A percentile compares a stretch with the other conserved stretches of the same genome.
phyloP scores from a whole-genome alignment of 2,329 filamentous ascomycete genomes.

The Fusarium penzigii region DNA sequence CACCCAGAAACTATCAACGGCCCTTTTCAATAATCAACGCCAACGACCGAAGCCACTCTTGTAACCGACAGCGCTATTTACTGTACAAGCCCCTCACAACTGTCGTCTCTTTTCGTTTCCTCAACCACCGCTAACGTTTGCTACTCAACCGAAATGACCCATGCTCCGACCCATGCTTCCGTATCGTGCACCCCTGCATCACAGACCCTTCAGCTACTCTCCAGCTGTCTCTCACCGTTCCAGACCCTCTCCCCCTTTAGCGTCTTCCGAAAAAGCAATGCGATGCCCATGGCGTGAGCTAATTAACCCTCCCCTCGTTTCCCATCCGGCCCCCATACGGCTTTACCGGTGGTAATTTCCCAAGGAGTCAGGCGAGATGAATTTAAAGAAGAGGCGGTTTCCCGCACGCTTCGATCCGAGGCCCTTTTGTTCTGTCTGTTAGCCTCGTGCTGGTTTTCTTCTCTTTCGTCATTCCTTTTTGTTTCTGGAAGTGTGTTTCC shows the following conservation, averaged over 20 bases:
- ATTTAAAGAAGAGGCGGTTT: conserved; percentile 21
- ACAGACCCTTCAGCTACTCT: no score
- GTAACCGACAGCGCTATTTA: no score
- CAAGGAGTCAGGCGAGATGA: conserved; percentile 20
- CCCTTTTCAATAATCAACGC: no score
- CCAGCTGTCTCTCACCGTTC: conserved; percentile 7
- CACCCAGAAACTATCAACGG: no score
- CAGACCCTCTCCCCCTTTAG: conserved; percentile 18
- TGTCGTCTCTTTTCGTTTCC: no score
- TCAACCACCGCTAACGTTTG: no score
- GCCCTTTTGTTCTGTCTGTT: conserved; percentile 8
- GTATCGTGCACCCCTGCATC: no score
- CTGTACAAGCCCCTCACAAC: no score
- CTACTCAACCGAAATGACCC: no score
- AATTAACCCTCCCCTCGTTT: conserved; percentile 4
- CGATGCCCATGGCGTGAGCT: conserved; percentile 23
- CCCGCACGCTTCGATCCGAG: conserved; percentile 1
- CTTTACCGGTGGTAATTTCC: conserved; percentile 13
- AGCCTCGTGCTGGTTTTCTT: background rate
- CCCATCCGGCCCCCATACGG: conserved; percentile 8
- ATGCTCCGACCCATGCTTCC: no score
- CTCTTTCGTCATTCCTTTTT: background rate
- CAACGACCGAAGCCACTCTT: no score
- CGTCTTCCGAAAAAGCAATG: background rate
- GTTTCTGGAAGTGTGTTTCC: background rate